A percentile compares a stretch with the other conserved stretches of the same genome.
Evolutionary conservation across 495 filamentous ascomycete species (phyloP).

Genomic region (Thermothielavioides terrestris): DNA sequence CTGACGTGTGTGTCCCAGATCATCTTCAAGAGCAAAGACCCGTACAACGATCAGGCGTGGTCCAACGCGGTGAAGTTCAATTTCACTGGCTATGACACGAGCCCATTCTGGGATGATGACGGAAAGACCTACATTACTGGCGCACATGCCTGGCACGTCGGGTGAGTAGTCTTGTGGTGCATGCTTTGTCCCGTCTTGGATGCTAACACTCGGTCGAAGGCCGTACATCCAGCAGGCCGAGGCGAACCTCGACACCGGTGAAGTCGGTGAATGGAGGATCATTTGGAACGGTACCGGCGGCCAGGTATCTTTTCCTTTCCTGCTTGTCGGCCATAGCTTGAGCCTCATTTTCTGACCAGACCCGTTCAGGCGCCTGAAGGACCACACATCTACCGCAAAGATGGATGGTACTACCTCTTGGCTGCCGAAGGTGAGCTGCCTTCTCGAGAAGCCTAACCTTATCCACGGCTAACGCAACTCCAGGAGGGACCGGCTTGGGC

Average conservation of each 20-base stretch:
- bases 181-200: background rate
- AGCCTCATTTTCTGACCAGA: slow-evolving; percentile 9
- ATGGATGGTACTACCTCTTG: slow-evolving; percentile 56
- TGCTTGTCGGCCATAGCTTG: slow-evolving; percentile 18
- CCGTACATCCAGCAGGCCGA: slow-evolving; percentile 33
- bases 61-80: slow-evolving; percentile 34
- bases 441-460: background rate
- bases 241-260: slow-evolving; percentile 30
- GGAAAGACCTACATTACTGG: slow-evolving; percentile 41
- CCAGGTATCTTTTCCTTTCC: slow-evolving; percentile 18
- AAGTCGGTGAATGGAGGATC: slow-evolving; percentile 27
- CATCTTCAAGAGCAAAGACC: slow-evolving; percentile 33
- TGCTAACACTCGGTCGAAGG: slow-evolving; percentile 11
- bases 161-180: slow-evolving; percentile 12
- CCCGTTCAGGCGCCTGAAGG: slow-evolving; percentile 46
- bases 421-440: slow-evolving; percentile 47
- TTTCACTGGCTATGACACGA: slow-evolving; percentile 35
- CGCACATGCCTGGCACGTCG: slow-evolving; percentile 36
- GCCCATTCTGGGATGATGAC: slow-evolving; percentile 44
- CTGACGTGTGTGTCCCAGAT: slow-evolving; percentile 19
- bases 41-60: slow-evolving; percentile 28
- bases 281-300: slow-evolving; percentile 41
- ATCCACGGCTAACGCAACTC: background rate
- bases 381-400: slow-evolving; percentile 55
- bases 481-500: slow-evolving; percentile 47